Conservation (phyloP, 208 protist genomes). For the Trypanosoma scelopori region DNA sequence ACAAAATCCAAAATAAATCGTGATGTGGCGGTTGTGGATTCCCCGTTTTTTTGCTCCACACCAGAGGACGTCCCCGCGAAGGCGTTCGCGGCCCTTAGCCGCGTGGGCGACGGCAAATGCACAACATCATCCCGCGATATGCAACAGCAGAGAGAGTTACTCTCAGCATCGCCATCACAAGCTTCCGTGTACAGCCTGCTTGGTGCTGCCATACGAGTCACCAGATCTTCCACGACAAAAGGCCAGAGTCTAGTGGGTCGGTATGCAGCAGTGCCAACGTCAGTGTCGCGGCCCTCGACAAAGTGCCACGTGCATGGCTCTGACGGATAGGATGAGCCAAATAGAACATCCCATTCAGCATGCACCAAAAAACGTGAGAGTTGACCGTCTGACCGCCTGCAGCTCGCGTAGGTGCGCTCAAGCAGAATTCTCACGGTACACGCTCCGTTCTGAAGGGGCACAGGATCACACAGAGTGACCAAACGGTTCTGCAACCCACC, state of each 20-base stretch:
- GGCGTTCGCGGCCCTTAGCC: background rate
- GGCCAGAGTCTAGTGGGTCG: background rate
- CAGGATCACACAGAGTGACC: slow-evolving; percentile 11
- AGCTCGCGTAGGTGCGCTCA: background rate
- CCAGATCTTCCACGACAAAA: slow-evolving; percentile 19
- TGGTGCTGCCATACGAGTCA: slow-evolving; percentile 5
- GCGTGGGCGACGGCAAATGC: background rate
- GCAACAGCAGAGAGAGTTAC: background rate
- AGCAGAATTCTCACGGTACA: background rate
- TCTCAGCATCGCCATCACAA: background rate
- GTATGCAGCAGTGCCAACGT: background rate
- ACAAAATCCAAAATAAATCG: slow-evolving; percentile 32
- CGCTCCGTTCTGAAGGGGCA: slow-evolving; percentile 4
- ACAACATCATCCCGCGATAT: background rate
- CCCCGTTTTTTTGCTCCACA: background rate
- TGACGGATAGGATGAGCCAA: slow-evolving; percentile 40
- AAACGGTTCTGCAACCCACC: background rate
- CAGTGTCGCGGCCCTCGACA: slow-evolving; percentile 24
- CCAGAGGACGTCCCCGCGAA: background rate
- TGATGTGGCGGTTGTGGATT: background rate
- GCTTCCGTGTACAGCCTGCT: background rate
- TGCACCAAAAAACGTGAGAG: slow-evolving; percentile 14
- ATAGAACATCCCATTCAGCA: slow-evolving; percentile 38
- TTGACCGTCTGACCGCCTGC: background rate
- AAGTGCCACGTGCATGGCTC: slow-evolving; percentile 50